Evolutionary conservation across 495 filamentous ascomycete genomes (phyloP).

Genomic region (Penicillium turbatum): DNA sequence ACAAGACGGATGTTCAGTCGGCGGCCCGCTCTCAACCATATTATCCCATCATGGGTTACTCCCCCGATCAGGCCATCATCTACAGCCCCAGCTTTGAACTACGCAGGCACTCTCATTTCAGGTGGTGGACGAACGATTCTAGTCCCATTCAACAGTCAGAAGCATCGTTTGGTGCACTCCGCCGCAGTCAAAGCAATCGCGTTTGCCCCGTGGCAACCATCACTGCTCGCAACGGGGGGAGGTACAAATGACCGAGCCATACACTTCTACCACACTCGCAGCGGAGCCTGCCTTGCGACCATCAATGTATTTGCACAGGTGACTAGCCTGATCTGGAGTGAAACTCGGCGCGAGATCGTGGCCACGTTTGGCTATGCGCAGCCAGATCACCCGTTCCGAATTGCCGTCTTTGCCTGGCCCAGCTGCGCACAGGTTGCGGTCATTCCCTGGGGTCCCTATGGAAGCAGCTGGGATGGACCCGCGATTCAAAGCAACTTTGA

Average conservation of each 20-base stretch:
- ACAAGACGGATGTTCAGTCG: conserved; percentile 19
- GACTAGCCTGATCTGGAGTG: conserved; percentile 88
- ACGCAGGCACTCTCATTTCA: conserved; percentile 28
- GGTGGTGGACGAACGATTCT: conserved; percentile 28
- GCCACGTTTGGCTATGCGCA: conserved; percentile 96
- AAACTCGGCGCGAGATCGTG: conserved; percentile 76
- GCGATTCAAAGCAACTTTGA: conserved; percentile 20
- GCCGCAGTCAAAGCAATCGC: conserved; percentile 96
- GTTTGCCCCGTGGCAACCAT: conserved; percentile 91
- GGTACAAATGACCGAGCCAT: conserved; percentile 93
- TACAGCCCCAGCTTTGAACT: conserved; percentile 23
- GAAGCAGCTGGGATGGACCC: conserved; percentile 67
- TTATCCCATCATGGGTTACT: conserved; percentile 31
- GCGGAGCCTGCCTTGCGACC: conserved; percentile 79
- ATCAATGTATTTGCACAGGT: conserved; percentile 94
- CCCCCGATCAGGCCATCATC: conserved; percentile 14
- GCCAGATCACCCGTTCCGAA: conserved; percentile 84
- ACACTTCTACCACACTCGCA: conserved; percentile 88
- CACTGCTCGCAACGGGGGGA: conserved; percentile 85
- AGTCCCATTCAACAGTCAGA: conserved; percentile 52
- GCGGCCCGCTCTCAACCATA: conserved; percentile 22
- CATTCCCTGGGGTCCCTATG: conserved; percentile 83
- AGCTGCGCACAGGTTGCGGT: conserved; percentile 82
- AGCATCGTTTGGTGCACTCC: conserved; percentile 70
- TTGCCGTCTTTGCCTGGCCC: conserved; percentile 95